phyloP scores from a whole-genome alignment of 371 early-diverging fungal genomes.

The Mortierella sp. region DNA sequence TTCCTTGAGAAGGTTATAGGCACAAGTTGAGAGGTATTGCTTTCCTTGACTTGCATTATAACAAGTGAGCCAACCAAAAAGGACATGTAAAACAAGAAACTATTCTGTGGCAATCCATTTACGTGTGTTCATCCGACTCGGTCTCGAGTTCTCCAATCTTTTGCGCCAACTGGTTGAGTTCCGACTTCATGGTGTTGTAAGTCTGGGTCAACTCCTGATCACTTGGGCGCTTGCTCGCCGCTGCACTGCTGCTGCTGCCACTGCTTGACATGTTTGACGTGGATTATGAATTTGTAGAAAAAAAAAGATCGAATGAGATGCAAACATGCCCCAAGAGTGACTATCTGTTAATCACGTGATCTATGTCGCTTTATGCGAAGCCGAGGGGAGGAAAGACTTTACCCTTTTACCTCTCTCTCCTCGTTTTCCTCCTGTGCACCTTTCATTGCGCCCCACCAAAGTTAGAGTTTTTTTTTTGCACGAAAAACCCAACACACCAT shows the following conservation, averaged over 20 bases:
- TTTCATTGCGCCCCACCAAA: too few relatives aligned
- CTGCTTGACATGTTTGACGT: constrained; percentile 30
- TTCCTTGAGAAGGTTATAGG: background rate
- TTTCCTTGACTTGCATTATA: background rate
- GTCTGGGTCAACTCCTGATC: constrained; percentile 77
- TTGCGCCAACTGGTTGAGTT: constrained; percentile 85
- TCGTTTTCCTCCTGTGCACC: too few relatives aligned
- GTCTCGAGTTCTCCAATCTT: constrained; percentile 96
- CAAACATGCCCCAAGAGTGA: too few relatives aligned
- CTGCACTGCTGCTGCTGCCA: constrained; percentile 41
- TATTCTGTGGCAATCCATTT: constrained; percentile 22
- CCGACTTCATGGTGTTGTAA: constrained; percentile 88
- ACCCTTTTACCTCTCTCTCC: too few relatives aligned
- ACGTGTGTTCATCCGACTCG: constrained; percentile 96
- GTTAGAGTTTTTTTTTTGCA: too few relatives aligned
- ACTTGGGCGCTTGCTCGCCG: constrained; percentile 59
- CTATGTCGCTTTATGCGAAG: too few relatives aligned
- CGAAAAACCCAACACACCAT: too few relatives aligned
- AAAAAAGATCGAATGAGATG: too few relatives aligned
- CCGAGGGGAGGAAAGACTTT: too few relatives aligned
- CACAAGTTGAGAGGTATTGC: background rate
- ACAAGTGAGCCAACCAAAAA: background rate
- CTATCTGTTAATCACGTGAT: background rate
- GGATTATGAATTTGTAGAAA: too few relatives aligned
- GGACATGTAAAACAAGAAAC: background rate